Conservation (phyloP, 495 filamentous ascomycete genomes). For the Ascobolus immersus region DNA sequence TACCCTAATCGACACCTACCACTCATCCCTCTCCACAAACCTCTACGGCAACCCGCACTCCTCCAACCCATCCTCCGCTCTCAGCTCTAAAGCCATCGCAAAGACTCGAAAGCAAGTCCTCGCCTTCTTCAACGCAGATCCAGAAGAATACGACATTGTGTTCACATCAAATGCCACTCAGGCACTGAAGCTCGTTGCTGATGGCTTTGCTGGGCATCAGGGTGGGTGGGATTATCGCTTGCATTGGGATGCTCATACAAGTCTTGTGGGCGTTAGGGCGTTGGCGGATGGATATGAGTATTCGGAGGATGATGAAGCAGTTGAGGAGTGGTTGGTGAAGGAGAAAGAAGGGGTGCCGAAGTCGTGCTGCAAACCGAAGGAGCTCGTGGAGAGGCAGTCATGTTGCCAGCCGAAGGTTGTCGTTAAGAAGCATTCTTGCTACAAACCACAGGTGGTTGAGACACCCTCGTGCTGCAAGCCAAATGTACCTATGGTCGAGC, state of each 20-base stretch:
- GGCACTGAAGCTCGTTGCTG: conserved; percentile 42
- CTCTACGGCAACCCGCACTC: conserved; percentile 62
- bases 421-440: no score
- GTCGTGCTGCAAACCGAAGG: no score
- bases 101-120: no score
- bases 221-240: conserved; percentile 36
- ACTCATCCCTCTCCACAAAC: conserved; percentile 27
- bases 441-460: no score
- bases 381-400: no score
- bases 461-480: no score
- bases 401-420: no score
- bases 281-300: conserved; percentile 31
- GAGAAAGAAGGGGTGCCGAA: no score
- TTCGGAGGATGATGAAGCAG: conserved; percentile 35
- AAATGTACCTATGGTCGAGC: no score
- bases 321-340: conserved; percentile 34
- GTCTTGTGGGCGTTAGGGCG: conserved; percentile 43
- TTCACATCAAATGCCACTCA: conserved; percentile 47
- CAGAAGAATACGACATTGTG: conserved; percentile 39
- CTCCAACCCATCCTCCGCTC: conserved; percentile 33
- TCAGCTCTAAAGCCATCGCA: conserved; percentile 36
- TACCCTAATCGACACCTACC: conserved; percentile 34
- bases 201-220: conserved; percentile 32
- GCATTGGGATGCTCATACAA: conserved; percentile 50
- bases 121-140: conserved; percentile 34